Evolutionary conservation across 345 rosid genomes (phyloP).

Genomic region (Trapa bicornis): DNA sequence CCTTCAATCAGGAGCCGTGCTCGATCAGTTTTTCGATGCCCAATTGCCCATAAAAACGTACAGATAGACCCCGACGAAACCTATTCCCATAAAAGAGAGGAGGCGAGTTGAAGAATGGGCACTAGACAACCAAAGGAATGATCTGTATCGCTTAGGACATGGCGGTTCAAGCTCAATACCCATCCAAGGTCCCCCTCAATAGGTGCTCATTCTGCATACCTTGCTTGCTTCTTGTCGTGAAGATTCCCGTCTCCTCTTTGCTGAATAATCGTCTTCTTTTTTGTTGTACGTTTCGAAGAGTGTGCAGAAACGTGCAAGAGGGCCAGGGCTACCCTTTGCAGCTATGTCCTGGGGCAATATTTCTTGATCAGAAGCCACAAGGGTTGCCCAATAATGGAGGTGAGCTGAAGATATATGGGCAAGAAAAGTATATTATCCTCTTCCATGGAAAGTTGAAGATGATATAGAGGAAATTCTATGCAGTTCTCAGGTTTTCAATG

Average conservation of each 20-base stretch:
- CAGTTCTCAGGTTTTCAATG: not conserved
- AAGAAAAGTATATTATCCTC: not conserved
- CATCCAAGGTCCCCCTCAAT: constrained; percentile 61
- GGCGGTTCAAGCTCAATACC: constrained; percentile 92
- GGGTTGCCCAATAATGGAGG: constrained; percentile 35
- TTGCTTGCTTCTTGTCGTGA: not conserved
- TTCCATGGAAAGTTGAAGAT: too few relatives aligned
- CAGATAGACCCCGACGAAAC: too few relatives aligned
- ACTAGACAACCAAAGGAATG: not conserved
- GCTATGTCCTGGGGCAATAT: constrained; percentile 19
- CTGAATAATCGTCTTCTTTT: not conserved
- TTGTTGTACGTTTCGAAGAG: not conserved
- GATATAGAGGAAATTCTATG: not conserved
- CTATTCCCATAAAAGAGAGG: not conserved
- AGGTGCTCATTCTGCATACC: constrained; percentile 1
- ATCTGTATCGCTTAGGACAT: constrained; percentile 16
- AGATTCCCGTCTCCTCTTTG: not conserved
- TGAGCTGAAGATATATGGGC: not conserved
- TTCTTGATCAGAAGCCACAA: constrained; percentile 39
- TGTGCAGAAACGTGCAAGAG: constrained; percentile 57
- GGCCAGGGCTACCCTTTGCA: constrained; percentile 45
- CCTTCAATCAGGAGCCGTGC: not conserved
- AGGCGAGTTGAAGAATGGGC: too few relatives aligned
- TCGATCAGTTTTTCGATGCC: not conserved
- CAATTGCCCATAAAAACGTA: not conserved